Percentiles rank a stretch among this genome's conserved stretches.
Evolutionary conservation across 2,329 filamentous ascomycete species (phyloP).

Genomic region (Penicillium nordicum): DNA sequence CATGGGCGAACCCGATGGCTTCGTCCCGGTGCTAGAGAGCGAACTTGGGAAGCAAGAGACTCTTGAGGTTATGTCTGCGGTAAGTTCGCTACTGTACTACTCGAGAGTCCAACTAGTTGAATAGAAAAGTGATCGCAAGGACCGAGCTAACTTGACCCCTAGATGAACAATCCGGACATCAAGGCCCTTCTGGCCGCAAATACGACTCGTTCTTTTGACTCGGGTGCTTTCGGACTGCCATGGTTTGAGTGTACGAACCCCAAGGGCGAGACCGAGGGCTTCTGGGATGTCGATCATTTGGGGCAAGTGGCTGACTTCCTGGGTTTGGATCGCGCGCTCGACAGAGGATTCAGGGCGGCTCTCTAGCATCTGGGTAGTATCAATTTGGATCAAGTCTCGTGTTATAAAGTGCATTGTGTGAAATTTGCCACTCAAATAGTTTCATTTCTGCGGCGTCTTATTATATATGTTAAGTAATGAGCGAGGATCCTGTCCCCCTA

Average conservation of each 20-base stretch:
- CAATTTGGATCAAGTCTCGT: background rate
- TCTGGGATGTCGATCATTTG: constrained; percentile 61
- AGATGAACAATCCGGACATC: constrained; percentile 34
- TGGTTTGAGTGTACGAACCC: constrained; percentile 58
- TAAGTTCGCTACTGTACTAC: constrained; percentile 20
- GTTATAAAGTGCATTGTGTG: background rate
- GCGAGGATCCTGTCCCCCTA: constrained; percentile 3
- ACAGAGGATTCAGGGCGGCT: constrained; percentile 30
- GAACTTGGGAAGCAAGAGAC: constrained; percentile 48
- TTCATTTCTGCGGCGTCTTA: background rate
- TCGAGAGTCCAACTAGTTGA: background rate
- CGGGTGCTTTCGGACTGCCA: constrained; percentile 59
- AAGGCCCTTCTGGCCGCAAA: constrained; percentile 50
- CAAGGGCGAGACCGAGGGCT: constrained; percentile 53
- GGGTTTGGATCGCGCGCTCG: constrained; percentile 44
- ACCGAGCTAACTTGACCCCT: constrained; percentile 3
- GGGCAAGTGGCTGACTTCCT: constrained; percentile 54
- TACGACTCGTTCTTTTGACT: constrained; percentile 53
- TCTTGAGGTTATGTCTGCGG: constrained; percentile 41
- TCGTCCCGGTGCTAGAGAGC: constrained; percentile 43
- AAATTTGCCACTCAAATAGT: background rate
- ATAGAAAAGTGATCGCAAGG: background rate
- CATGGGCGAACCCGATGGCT: constrained; percentile 46
- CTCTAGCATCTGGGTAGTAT: constrained; percentile 14
- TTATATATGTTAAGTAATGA: background rate